Evolutionary conservation across 805 yeast genomes (phyloP).

Genomic region (Isabelozyma gotoi): DNA sequence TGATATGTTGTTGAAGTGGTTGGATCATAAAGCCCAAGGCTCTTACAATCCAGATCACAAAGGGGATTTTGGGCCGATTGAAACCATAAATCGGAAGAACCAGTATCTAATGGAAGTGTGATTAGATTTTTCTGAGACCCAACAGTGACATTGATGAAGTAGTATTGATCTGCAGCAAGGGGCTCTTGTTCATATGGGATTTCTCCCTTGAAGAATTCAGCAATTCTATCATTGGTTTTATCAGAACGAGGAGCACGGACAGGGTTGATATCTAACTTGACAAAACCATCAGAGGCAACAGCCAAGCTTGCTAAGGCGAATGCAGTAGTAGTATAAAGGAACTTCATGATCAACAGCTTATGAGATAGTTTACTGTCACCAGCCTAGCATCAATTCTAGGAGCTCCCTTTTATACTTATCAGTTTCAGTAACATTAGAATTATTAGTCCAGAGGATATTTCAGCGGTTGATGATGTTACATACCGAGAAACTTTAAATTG

Average conservation of each 20-base stretch:
- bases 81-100: constrained; percentile 34
- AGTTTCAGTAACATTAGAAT: too few relatives aligned
- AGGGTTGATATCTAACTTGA: constrained; percentile 12
- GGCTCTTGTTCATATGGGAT: not conserved
- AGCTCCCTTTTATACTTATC: too few relatives aligned
- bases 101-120: constrained; percentile 31
- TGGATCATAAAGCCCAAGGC: constrained; percentile 38
- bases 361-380: too few relatives aligned
- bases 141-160: constrained; percentile 2
- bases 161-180: not conserved
- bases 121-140: constrained; percentile 14
- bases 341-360: too few relatives aligned
- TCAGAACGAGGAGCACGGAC: not conserved
- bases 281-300: constrained; percentile 15
- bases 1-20: constrained; percentile 30
- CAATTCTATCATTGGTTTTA: not conserved
- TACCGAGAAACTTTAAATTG: too few relatives aligned
- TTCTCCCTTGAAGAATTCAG: too few relatives aligned
- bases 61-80: constrained; percentile 14
- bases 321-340: too few relatives aligned
- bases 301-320: not conserved
- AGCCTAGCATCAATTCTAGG: too few relatives aligned
- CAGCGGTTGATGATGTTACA: too few relatives aligned
- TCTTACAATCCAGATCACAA: constrained; percentile 25
- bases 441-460: too few relatives aligned